phyloP scores from a whole-genome alignment of 2,329 filamentous ascomycete species.

The Diaporthe vexans region DNA sequence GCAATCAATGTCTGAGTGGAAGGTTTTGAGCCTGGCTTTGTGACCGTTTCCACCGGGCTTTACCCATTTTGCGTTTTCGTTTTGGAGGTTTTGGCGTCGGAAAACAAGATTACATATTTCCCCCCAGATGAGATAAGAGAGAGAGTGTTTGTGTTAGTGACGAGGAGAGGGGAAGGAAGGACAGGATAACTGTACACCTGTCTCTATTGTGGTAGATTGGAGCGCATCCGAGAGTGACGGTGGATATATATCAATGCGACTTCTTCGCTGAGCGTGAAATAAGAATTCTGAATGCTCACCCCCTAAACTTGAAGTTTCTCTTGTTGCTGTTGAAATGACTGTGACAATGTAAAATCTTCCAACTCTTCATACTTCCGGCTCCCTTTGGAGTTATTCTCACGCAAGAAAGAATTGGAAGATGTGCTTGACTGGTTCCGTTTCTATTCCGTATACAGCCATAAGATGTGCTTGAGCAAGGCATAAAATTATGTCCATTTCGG shows the following conservation, averaged over 20 bases:
- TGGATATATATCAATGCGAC: neutral
- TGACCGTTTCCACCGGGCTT: too few relatives aligned
- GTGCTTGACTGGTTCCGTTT: too few relatives aligned
- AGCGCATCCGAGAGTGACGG: neutral
- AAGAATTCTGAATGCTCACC: conserved; percentile 17
- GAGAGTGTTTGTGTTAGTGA: neutral
- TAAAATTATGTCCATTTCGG: too few relatives aligned
- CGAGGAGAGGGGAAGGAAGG: neutral
- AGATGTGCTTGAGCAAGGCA: too few relatives aligned
- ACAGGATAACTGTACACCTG: neutral
- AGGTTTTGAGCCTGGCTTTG: too few relatives aligned
- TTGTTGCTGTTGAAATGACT: neutral
- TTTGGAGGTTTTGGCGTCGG: conserved; percentile 11
- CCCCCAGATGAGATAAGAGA: neutral
- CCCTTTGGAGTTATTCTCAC: too few relatives aligned
- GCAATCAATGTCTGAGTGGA: neutral
- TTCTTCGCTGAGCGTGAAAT: conserved; percentile 7
- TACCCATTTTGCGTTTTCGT: neutral
- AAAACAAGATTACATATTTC: neutral
- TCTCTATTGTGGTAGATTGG: conserved; percentile 1
- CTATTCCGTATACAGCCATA: too few relatives aligned
- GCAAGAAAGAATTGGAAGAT: too few relatives aligned
- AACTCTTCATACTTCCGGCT: too few relatives aligned
- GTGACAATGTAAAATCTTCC: too few relatives aligned
- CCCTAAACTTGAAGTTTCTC: neutral